Percentiles rank a stretch among this genome's conserved stretches.
These are phyloP conservation scores for Globisporangium alternatum DNA, from an alignment of 352 stramenopile genomes.

Conservation along the genomic window DNA sequence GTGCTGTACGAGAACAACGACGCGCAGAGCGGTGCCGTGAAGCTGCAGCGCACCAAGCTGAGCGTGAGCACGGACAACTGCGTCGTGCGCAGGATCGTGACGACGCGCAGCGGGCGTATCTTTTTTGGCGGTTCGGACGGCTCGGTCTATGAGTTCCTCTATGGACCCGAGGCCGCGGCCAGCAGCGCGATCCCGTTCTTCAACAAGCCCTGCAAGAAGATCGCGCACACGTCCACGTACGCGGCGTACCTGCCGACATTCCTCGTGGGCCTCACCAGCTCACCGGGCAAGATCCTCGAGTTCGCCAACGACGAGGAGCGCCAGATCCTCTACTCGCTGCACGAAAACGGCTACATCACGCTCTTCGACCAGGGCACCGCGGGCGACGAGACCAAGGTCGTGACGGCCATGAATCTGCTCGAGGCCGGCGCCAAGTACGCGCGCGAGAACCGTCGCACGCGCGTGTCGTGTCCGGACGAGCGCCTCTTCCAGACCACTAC, in stretches of 20 bases:
- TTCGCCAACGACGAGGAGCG: slow-evolving; percentile 88
- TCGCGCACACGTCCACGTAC: slow-evolving; percentile 89
- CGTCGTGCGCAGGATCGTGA: slow-evolving; percentile 89
- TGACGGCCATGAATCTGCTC: slow-evolving; percentile 70
- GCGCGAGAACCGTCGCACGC: slow-evolving; percentile 76
- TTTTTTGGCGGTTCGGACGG: slow-evolving; percentile 97
- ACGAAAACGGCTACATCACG: slow-evolving; percentile 69
- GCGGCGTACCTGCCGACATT: slow-evolving; percentile 79
- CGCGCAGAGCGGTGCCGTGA: slow-evolving; percentile 23
- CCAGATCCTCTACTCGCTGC: slow-evolving; percentile 91
- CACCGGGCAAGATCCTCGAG: slow-evolving; percentile 81
- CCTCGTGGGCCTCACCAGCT: slow-evolving; percentile 68
- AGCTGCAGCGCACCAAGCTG: slow-evolving; percentile 85
- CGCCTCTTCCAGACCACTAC: slow-evolving; percentile 65
- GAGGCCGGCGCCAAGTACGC: slow-evolving; percentile 76
- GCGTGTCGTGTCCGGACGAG: slow-evolving; percentile 81
- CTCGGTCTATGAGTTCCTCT: slow-evolving; percentile 92
- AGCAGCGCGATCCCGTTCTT: slow-evolving; percentile 33
- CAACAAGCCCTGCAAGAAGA: slow-evolving; percentile 87
- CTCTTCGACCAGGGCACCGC: slow-evolving; percentile 66
- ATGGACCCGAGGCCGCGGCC: slow-evolving; percentile 42
- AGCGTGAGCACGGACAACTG: slow-evolving; percentile 93
- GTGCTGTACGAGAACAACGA: slow-evolving; percentile 76
- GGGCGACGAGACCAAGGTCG: slow-evolving; percentile 56
- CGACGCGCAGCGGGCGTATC: slow-evolving; percentile 86